phyloP scores from a whole-genome alignment of 2,329 filamentous ascomycete genomes.

The Hypomyces rosellus region DNA sequence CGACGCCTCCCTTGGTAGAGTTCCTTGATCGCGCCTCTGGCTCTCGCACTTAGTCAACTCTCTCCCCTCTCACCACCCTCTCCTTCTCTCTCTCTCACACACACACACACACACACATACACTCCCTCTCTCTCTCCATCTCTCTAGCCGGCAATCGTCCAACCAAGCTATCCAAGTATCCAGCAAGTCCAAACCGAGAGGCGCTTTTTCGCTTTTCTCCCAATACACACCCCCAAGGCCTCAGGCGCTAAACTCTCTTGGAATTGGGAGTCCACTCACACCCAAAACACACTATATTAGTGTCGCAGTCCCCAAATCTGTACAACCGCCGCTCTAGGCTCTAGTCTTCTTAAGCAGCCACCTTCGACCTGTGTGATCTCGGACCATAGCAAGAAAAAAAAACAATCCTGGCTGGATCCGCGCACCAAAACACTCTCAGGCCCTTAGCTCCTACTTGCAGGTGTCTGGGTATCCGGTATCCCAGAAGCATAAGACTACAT shows the following conservation, averaged over 20 bases:
- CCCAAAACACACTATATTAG: constrained; percentile 36
- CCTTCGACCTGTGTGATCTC: constrained; percentile 20
- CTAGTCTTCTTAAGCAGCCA: constrained; percentile 14
- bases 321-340: constrained; percentile 9
- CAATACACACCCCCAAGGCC: constrained; percentile 8
- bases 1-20: constrained; percentile 1
- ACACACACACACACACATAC: too few species aligned
- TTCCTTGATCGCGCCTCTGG: neutral
- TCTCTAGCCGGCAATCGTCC: too few species aligned
- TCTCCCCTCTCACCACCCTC: too few species aligned
- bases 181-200: too few species aligned
- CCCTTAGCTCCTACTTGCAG: constrained; percentile 7
- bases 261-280: constrained; percentile 26
- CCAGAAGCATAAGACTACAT: constrained; percentile 6
- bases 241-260: constrained; percentile 30
- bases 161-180: too few species aligned
- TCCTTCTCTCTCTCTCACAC: too few species aligned
- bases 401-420: constrained; percentile 19
- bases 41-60: too few species aligned
- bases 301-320: constrained; percentile 28
- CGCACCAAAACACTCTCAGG: constrained; percentile 9
- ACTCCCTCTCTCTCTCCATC: neutral
- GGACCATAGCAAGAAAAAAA: constrained; percentile 19
- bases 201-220: too few species aligned
- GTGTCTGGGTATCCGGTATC: constrained; percentile 9